Percentiles rank a stretch among this genome's conserved stretches.
Conservation (phyloP, 306 rosid species). For the Cucurbita ficifolia region DNA sequence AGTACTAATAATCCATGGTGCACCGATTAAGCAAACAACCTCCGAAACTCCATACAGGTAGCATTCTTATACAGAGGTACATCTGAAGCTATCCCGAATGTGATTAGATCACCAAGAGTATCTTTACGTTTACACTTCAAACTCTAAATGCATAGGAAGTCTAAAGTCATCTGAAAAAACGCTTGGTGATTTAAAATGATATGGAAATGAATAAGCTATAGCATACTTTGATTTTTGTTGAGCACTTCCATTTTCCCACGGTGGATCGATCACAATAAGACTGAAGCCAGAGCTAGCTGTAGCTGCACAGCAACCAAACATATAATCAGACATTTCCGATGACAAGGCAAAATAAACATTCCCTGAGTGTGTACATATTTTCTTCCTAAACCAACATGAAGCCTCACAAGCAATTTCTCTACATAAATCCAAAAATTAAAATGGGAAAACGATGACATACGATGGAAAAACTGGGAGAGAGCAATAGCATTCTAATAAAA, state of each 20-base stretch:
- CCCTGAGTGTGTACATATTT: background rate
- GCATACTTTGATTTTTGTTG: conserved; percentile 56
- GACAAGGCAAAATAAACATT: background rate
- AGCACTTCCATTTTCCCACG: conserved; percentile 97
- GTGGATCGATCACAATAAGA: conserved; percentile 76
- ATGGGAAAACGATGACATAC: background rate
- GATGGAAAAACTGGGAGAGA: background rate
- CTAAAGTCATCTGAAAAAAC: background rate
- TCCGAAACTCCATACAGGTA: background rate
- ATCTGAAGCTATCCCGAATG: background rate
- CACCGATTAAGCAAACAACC: background rate
- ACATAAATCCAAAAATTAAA: background rate
- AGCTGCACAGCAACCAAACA: conserved; percentile 22
- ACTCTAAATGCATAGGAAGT: background rate
- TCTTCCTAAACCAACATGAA: background rate
- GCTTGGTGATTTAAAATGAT: background rate
- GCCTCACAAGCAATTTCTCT: background rate
- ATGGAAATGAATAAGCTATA: background rate
- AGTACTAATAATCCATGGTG: background rate
- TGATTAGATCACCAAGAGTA: background rate
- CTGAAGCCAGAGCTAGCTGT: conserved; percentile 52
- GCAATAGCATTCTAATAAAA: background rate
- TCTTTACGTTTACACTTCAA: background rate
- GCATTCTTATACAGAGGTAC: background rate
- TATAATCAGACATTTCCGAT: background rate